Conservation (phyloP, 176 grass and related monocot species). For the Oryza brachyantha region DNA sequence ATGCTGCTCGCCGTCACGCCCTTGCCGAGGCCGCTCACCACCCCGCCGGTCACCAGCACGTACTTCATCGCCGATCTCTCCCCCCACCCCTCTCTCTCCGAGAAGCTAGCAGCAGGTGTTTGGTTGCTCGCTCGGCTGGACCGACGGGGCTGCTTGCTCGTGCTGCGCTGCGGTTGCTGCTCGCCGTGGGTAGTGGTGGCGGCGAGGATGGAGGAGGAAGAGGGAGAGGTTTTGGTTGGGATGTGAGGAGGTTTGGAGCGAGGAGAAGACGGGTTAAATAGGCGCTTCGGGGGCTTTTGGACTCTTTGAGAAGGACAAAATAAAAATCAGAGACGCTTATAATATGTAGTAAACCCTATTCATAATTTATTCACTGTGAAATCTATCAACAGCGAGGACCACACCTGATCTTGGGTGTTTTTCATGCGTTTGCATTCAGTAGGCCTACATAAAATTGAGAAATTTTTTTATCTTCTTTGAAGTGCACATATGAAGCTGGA, state of each 20-base stretch:
- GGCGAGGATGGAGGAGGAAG: not conserved
- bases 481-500: too few species aligned
- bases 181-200: not conserved
- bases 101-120: too few species aligned
- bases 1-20: constrained; percentile 96
- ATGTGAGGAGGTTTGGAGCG: not conserved
- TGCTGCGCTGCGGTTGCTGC: not conserved
- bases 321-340: not conserved
- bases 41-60: constrained; percentile 90
- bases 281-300: not conserved
- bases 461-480: too few species aligned
- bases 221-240: not conserved
- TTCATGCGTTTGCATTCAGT: not conserved
- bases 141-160: not conserved
- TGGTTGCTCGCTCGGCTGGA: too few species aligned
- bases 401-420: not conserved
- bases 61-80: constrained; percentile 66
- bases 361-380: not conserved
- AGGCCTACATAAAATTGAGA: too few species aligned
- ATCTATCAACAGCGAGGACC: not conserved
- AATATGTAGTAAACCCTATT: too few species aligned
- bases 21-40: constrained; percentile 91
- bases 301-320: not conserved
- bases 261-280: constrained; percentile 29
- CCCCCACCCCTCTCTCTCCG: not conserved